These are phyloP conservation scores for Acanthamoeba sp. DNA, from an alignment of 208 protist genomes.

Conservation along the genomic window DNA sequence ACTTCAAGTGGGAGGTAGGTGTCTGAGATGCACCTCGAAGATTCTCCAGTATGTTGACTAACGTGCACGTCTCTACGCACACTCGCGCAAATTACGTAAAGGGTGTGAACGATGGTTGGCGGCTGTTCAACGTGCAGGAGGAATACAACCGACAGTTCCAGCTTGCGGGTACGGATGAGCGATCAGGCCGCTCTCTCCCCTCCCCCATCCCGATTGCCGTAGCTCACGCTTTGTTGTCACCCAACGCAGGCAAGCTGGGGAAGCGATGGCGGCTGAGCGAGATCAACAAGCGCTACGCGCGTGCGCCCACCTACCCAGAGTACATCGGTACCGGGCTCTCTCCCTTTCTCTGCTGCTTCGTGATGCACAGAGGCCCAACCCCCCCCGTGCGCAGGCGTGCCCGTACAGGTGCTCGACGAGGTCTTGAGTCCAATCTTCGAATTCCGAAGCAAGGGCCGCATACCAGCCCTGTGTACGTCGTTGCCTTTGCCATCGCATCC, in stretches of 20 bases:
- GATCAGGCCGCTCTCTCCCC: not conserved
- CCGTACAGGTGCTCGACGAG: not conserved
- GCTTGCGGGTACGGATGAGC: not conserved
- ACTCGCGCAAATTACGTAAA: not conserved
- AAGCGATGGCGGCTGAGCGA: conserved; percentile 60
- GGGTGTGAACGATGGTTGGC: conserved; percentile 41
- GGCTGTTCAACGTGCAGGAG: conserved; percentile 3
- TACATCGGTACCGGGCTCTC: conserved; percentile 24
- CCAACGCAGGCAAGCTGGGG: not conserved
- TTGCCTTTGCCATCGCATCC: not conserved
- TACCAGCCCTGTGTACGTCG: conserved; percentile 36
- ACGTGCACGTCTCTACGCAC: no score
- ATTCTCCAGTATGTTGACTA: no score
- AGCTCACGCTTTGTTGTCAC: not conserved
- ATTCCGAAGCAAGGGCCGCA: conserved; percentile 66
- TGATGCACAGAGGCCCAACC: no score
- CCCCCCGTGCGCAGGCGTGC: not conserved
- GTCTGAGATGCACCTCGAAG: no score
- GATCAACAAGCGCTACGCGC: conserved; percentile 10
- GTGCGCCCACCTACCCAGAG: conserved; percentile 50
- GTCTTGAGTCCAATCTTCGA: conserved; percentile 18
- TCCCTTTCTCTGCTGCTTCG: not conserved
- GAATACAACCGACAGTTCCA: conserved; percentile 29
- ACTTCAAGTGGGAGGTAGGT: conserved; percentile 52
- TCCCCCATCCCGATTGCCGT: no score